Base-by-base conservation (phyloP, 176 grass and related monocot genomes). In the Hsuehochloa calcarea region DNA sequence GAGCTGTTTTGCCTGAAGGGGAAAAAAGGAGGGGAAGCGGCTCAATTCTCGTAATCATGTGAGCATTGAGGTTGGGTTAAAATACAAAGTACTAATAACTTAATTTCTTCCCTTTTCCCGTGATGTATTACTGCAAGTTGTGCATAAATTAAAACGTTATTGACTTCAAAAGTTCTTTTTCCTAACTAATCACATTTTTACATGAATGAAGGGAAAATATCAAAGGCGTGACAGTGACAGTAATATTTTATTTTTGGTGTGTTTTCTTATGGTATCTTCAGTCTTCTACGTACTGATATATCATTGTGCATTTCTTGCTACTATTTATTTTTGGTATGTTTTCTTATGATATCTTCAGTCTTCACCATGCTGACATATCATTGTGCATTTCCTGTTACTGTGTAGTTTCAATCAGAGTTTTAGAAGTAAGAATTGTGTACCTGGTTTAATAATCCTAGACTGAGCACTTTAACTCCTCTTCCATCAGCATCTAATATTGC, bases 401-500 rank as follows among this genome's bases (percentile, higher is more conserved):
- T 34, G 3, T 76, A 17, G 64, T 78, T 59, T 43, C 58, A 65
- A 47, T 14, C 16, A 22, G 23, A 77, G 26, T 47, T 27, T 10
- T 65, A 31, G 50, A 90, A 60, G 34, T 50, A 73, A 68, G 17
- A 73, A 80, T 52, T 44, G 3, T 58, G 66, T 86, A 49, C 96
- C 93, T 95, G 96, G 84, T 98, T 98, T 29, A 98, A 74, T 13
- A 98, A 75, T 6, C 88, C 96, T 74, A 95, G 74, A 80, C 89
- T 92, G 40, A 98, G 77, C 86, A 95, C 89, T 84, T 94, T 95
- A 50, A 94, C 85, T 34, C 93, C 93, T 86, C 52, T 92, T 70
- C 44, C 69, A 66, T 98, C 96, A 58, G 93, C 96, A 61, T 94
- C 89, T 82, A 94, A 59, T 94, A 98, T 92, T 35, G 93, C 89